These are phyloP conservation scores for Candida stauntonica DNA, from an alignment of 805 yeast genomes.

Conservation along the genomic window DNA sequence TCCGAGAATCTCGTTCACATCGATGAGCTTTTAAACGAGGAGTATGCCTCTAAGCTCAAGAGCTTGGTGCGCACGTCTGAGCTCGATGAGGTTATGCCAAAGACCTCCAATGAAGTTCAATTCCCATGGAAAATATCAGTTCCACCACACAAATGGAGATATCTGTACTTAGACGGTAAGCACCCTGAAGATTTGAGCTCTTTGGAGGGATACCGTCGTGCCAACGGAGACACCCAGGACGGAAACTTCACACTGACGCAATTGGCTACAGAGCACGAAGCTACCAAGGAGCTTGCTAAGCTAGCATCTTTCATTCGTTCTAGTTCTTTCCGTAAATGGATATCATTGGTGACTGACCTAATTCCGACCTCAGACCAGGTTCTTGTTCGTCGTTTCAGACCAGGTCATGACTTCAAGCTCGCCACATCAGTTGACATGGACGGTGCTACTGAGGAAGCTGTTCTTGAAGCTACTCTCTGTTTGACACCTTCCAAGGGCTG, in stretches of 20 bases:
- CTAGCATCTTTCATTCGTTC: conserved; percentile 58
- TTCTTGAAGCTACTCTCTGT: conserved; percentile 75
- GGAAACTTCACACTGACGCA: conserved; percentile 48
- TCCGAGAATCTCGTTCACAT: conserved; percentile 71
- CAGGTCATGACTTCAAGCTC: conserved; percentile 88
- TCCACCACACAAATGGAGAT: conserved; percentile 93
- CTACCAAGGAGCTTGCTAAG: conserved; percentile 43
- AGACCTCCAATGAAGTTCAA: conserved; percentile 45
- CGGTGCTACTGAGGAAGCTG: conserved; percentile 28
- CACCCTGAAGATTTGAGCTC: conserved; percentile 29
- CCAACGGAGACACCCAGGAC: conserved; percentile 43
- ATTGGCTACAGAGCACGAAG: conserved; percentile 19
- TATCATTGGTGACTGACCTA: conserved; percentile 57
- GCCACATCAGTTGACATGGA: conserved; percentile 57
- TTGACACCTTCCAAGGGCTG: conserved; percentile 81
- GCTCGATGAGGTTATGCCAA: conserved; percentile 58
- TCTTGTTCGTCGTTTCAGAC: conserved; percentile 82
- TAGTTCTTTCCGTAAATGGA: conserved; percentile 63
- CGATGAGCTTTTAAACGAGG: conserved; percentile 53
- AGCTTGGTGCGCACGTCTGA: conserved; percentile 51
- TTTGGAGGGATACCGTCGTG: conserved; percentile 28
- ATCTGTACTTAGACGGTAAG: conserved; percentile 72
- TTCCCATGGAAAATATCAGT: conserved; percentile 87
- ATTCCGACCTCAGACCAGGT: conserved; percentile 61
- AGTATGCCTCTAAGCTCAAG: conserved; percentile 44